Conservation (phyloP, 2,329 filamentous ascomycete species). For the Periglandula ipomoeae region DNA sequence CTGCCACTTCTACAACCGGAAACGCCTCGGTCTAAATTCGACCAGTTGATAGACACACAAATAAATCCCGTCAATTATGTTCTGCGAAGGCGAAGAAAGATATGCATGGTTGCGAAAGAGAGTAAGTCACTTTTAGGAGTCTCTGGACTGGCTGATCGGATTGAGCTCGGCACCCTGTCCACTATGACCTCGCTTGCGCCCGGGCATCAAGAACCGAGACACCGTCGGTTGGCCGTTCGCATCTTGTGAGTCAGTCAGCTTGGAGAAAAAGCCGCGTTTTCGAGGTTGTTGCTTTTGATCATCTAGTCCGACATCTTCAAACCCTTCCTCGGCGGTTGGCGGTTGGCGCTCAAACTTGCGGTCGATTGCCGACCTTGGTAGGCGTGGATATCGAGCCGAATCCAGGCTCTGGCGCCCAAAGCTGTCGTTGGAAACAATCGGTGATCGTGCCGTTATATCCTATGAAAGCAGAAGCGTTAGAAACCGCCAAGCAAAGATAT, state of each 20-base stretch:
- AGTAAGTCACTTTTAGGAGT: slow-evolving; percentile 11
- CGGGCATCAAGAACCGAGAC: slow-evolving; percentile 57
- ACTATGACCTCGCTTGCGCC: slow-evolving; percentile 57
- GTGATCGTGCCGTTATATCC: slow-evolving; percentile 87
- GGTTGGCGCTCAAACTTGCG: slow-evolving; percentile 49
- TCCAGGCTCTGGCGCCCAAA: slow-evolving; percentile 73
- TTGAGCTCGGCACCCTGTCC: slow-evolving; percentile 65
- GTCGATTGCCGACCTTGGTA: slow-evolving; percentile 52
- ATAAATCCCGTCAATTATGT: not conserved
- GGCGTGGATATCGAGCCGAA: slow-evolving; percentile 55
- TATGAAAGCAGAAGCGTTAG: no score
- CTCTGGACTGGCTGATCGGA: slow-evolving; percentile 41
- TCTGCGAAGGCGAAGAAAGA: not conserved
- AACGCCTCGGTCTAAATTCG: not conserved
- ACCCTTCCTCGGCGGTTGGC: slow-evolving; percentile 66
- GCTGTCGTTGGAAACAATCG: slow-evolving; percentile 51
- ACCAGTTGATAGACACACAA: not conserved
- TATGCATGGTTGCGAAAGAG: not conserved
- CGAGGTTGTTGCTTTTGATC: slow-evolving; percentile 46
- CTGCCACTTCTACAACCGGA: not conserved
- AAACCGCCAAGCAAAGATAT: no score
- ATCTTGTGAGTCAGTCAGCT: slow-evolving; percentile 55
- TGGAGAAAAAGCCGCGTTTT: slow-evolving; percentile 66
- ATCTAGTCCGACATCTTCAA: slow-evolving; percentile 88
- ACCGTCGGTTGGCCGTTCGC: slow-evolving; percentile 28